These are phyloP conservation scores for Xanthoconium stramineum DNA, from an alignment of 768 basidiomycete species.

Conservation along the genomic window DNA sequence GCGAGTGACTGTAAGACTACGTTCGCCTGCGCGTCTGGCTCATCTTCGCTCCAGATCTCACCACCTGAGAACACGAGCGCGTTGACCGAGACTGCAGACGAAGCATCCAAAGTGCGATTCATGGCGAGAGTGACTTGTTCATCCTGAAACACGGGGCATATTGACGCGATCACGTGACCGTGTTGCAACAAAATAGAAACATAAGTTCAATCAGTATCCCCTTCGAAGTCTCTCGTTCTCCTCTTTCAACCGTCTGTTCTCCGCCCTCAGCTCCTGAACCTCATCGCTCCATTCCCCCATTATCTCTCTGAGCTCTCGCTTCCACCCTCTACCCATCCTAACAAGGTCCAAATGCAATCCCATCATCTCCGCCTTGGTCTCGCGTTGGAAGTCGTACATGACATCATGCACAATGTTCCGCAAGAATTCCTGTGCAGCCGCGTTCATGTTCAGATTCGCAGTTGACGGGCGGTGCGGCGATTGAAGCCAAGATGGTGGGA, in stretches of 20 bases:
- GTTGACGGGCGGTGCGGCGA: slow-evolving; percentile 37
- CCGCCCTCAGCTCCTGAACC: slow-evolving; percentile 42
- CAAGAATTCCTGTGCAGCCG: slow-evolving; percentile 52
- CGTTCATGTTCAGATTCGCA: slow-evolving; percentile 27
- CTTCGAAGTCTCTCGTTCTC: slow-evolving; percentile 63
- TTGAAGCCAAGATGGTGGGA: slow-evolving; percentile 36
- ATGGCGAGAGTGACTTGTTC: neutral
- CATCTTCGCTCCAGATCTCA: slow-evolving; percentile 18
- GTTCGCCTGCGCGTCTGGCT: slow-evolving; percentile 4
- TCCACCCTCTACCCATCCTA: slow-evolving; percentile 68
- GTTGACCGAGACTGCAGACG: slow-evolving; percentile 16
- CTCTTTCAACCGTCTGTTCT: slow-evolving; percentile 54
- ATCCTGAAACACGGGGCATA: neutral
- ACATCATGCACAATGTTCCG: slow-evolving; percentile 65
- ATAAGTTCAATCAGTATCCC: slow-evolving; percentile 25
- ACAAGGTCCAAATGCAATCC: slow-evolving; percentile 73
- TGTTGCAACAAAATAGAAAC: too few species aligned
- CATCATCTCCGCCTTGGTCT: slow-evolving; percentile 68
- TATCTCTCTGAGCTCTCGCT: slow-evolving; percentile 55
- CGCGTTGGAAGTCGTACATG: slow-evolving; percentile 69
- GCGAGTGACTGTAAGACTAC: slow-evolving; percentile 6
- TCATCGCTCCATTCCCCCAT: slow-evolving; percentile 65
- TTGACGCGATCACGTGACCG: slow-evolving; percentile 13
- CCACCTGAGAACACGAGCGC: slow-evolving; percentile 33
- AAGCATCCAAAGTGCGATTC: slow-evolving; percentile 4